Base-by-base conservation (phyloP, 2,329 filamentous ascomycete species). In the Lithohypha guttulata region DNA sequence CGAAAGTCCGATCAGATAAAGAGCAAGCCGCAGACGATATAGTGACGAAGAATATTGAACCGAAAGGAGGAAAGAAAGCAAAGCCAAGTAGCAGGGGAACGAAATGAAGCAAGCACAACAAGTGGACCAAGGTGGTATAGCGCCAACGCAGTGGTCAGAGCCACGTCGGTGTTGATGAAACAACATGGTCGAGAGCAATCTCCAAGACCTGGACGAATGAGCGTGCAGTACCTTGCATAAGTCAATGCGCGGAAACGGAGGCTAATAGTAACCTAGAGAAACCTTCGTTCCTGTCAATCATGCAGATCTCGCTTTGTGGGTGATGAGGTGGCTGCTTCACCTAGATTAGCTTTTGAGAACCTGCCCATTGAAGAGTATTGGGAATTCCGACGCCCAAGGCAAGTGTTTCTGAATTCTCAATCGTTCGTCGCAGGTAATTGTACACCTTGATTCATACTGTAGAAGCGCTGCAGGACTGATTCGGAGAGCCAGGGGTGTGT, bases 241-340 rank as follows among this genome's bases (percentile, higher is more conserved):
- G 34, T 22, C 6, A 14, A 27, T 10, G 15, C 18, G 18, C 26
- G 26, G 35, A 30, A 22, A 13, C 26, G 27, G 10, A 29, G 27
- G 35, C 35, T 39, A 39, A 18, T 11, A 14, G 15, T 30, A n/a
- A n/a, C 26, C 35, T 14, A 31, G 25, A 5, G 21, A 30, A 22
- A 18, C 6, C 7, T 3, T 29, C 19, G n/a, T 10, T 10, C 18
- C 25, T 19, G 34, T 15, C 14, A 11, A n/a, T 18, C 20, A 39
- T 31, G 35, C 27, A 31, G 35, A 39, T 30, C 35, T 13, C 26
- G 6, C 6, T 31, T 29, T 7, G 31, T 19, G 23, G 13, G 34
- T 37, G 34, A 37, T 37, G 34, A 18, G 20, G 34, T 37, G 34
- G 34, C 34, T 37, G n/a, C n/a, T n/a, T n/a, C n/a, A n/a, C n/a